phyloP scores from a whole-genome alignment of 148 eudicot genomes.

The Suaeda aralocaspica region DNA sequence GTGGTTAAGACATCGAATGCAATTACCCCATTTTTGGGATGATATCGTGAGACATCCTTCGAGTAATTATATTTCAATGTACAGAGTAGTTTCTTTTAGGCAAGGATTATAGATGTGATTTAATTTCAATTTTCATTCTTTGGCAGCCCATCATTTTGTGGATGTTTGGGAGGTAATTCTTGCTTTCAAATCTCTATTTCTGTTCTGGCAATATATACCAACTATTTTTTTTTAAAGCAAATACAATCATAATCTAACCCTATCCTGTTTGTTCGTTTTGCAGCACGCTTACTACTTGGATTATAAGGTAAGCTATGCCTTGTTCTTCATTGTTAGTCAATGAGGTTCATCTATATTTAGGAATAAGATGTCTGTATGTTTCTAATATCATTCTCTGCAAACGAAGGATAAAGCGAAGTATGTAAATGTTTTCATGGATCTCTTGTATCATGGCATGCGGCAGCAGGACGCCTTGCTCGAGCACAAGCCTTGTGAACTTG shows the following conservation, averaged over 20 bases:
- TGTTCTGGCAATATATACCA: not conserved
- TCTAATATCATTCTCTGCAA: not conserved
- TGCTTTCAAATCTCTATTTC: constrained; percentile 16
- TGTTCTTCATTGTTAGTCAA: not conserved
- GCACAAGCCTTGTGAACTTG: constrained; percentile 84
- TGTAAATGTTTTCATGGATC: constrained; percentile 62
- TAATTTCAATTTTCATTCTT: constrained; percentile 14
- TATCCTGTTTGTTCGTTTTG: constrained; percentile 28
- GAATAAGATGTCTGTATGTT: too few relatives aligned
- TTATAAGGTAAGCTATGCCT: constrained; percentile 48
- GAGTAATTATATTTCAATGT: not conserved
- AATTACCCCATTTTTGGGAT: constrained; percentile 70
- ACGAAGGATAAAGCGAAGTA: constrained; percentile 73
- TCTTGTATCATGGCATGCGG: constrained; percentile 90
- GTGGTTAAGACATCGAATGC: constrained; percentile 79
- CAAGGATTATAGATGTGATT: not conserved
- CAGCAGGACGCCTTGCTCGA: constrained; percentile 62
- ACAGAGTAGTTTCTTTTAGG: not conserved
- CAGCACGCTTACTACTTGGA: constrained; percentile 99
- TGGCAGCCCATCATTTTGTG: constrained; percentile 77
- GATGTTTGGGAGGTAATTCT: constrained; percentile 90
- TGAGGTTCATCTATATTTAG: not conserved
- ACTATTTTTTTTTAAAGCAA: not conserved
- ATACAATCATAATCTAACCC: not conserved
- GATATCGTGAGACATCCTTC: constrained; percentile 64